Evolutionary conservation across 2,329 filamentous ascomycete genomes (phyloP).

Genomic region (Aspergillus persii): DNA sequence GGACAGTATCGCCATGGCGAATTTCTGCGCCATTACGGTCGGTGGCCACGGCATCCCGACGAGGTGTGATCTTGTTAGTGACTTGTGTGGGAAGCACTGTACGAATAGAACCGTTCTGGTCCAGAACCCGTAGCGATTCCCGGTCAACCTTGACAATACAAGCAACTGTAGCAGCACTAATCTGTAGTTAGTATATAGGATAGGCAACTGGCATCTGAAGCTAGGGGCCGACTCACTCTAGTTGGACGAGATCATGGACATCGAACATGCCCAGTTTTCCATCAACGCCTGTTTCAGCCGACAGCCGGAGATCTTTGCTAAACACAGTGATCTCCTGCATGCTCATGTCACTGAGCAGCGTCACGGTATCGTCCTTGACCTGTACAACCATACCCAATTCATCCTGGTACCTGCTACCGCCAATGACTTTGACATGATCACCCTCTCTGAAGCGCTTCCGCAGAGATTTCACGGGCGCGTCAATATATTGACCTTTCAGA

Average conservation of each 20-base stretch:
- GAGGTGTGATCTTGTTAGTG: slow-evolving; percentile 78
- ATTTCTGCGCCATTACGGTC: slow-evolving; percentile 94
- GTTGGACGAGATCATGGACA: slow-evolving; percentile 88
- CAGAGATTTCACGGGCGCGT: slow-evolving; percentile 86
- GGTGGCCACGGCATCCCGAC: slow-evolving; percentile 82
- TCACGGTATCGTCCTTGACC: slow-evolving; percentile 88
- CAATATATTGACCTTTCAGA: slow-evolving; percentile 77
- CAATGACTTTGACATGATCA: slow-evolving; percentile 98
- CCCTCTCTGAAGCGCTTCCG: slow-evolving; percentile 90
- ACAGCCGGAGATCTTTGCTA: slow-evolving; percentile 92
- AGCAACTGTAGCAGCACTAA: slow-evolving; percentile 76
- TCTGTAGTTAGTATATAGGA: slow-evolving; percentile 26
- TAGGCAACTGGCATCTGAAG: background rate
- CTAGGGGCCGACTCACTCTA: slow-evolving; percentile 60
- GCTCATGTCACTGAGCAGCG: slow-evolving; percentile 86
- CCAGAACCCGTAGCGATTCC: slow-evolving; percentile 83
- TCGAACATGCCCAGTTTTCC: slow-evolving; percentile 82
- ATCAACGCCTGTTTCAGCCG: slow-evolving; percentile 84
- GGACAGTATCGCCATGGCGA: slow-evolving; percentile 84
- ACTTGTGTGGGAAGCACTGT: slow-evolving; percentile 88
- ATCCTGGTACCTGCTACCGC: slow-evolving; percentile 88
- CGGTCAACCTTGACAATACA: slow-evolving; percentile 94
- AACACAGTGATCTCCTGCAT: slow-evolving; percentile 96
- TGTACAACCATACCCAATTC: slow-evolving; percentile 97
- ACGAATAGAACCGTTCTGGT: slow-evolving; percentile 81